Conservation (phyloP, 108 stramenopile species). For the Parmales sp. region DNA sequence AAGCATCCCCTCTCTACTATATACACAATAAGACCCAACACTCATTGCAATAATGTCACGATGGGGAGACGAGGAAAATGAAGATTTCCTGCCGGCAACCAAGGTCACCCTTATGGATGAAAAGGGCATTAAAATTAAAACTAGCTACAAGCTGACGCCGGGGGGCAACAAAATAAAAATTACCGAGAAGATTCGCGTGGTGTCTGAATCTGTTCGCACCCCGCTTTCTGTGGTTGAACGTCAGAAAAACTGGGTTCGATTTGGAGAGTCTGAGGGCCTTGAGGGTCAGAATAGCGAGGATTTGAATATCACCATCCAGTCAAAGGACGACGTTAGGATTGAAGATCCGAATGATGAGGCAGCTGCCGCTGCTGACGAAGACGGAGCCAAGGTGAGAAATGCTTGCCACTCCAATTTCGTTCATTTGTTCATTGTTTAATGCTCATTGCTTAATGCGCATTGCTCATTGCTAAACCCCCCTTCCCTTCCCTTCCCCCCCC, state of each 20-base stretch:
- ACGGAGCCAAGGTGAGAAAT: slow-evolving; percentile 43
- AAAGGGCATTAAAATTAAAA: slow-evolving; percentile 75
- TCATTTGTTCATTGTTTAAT: no score
- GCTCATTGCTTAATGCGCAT: no score
- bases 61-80: slow-evolving; percentile 44
- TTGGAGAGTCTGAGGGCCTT: no score
- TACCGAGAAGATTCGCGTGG: slow-evolving; percentile 41
- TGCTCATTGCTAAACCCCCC: no score
- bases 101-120: slow-evolving; percentile 63
- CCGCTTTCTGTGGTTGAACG: no score
- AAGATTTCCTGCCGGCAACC: slow-evolving; percentile 64
- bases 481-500: no score
- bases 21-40: slow-evolving; percentile 8
- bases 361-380: slow-evolving; percentile 68
- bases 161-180: slow-evolving; percentile 61
- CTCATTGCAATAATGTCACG: slow-evolving; percentile 38
- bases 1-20: not conserved
- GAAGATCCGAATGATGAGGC: slow-evolving; percentile 79
- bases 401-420: no score
- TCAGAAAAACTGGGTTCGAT: slow-evolving; percentile 70
- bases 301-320: slow-evolving; percentile 65
- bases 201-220: no score
- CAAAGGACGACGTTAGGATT: slow-evolving; percentile 63
- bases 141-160: slow-evolving; percentile 62
- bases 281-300: slow-evolving; percentile 51